A percentile compares a stretch with the other conserved stretches of the same genome.
These are phyloP conservation scores for Cordyceps cicadae DNA, from an alignment of 2,329 filamentous ascomycete genomes.

Conservation along the genomic window DNA sequence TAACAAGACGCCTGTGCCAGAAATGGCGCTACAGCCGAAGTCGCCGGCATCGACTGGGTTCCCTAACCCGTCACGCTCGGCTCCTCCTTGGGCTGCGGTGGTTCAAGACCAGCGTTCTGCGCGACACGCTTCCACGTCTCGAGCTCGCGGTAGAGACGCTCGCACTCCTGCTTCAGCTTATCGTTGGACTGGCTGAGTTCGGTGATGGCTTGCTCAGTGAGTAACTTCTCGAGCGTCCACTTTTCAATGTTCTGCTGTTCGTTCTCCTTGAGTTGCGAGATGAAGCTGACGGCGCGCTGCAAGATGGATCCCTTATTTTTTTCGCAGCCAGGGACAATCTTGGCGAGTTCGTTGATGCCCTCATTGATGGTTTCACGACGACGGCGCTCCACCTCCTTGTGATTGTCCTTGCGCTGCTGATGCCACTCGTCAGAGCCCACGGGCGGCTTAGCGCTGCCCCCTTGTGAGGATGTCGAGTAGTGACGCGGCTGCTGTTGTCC, in stretches of 20 bases:
- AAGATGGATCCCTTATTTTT: slow-evolving; percentile 99
- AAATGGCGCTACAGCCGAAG: not conserved
- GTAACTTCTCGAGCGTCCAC: slow-evolving; percentile 83
- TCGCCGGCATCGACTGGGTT: not conserved
- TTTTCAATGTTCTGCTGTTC: slow-evolving; percentile 91
- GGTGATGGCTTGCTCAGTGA: slow-evolving; percentile 80
- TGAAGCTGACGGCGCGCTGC: slow-evolving; percentile 87
- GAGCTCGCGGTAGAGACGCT: slow-evolving; percentile 67
- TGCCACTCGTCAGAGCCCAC: slow-evolving; percentile 99
- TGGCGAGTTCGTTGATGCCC: slow-evolving; percentile 94
- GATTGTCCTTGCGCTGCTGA: slow-evolving; percentile 91
- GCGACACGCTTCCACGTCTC: slow-evolving; percentile 70
- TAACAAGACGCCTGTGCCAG: not conserved
- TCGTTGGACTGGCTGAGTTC: slow-evolving; percentile 84
- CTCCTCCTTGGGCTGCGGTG: slow-evolving; percentile 32
- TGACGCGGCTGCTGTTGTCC: slow-evolving; percentile 16
- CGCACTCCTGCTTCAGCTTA: slow-evolving; percentile 73
- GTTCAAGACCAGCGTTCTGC: slow-evolving; percentile 49
- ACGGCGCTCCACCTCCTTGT: slow-evolving; percentile 97
- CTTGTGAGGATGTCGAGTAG: slow-evolving; percentile 31
- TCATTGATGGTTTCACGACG: slow-evolving; percentile 98
- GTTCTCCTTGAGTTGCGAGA: slow-evolving; percentile 88
- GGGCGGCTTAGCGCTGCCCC: slow-evolving; percentile 60
- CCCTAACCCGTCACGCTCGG: slow-evolving; percentile 15
- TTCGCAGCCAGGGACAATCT: slow-evolving; percentile 94